Evolutionary conservation across 371 early-diverging fungal genomes (phyloP), one percentile per base, ranked within the genome.

Genomic region (Nematocida displodere): DNA sequence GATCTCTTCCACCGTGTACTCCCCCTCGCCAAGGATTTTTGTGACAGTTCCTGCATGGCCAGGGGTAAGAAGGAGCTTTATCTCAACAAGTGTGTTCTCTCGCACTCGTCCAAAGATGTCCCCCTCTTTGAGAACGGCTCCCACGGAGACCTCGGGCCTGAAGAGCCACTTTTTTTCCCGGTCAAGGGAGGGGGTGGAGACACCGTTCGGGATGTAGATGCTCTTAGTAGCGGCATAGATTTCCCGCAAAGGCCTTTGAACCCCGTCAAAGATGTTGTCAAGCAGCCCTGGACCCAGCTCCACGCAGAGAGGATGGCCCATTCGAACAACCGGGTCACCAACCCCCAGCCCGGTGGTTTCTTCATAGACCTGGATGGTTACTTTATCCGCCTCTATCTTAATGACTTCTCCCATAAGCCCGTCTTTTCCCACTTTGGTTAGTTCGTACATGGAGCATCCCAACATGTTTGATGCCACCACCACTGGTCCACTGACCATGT

Each of bases 311-410:
- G 98, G 98, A 82, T 92, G 91, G 59, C 95, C 94, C 26, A 97
- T 92, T 83, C 91, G 87, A 37, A 93, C 86, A 50, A 99, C 97
- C 8, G 94, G 94, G 87, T 99, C 99, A 47, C 96, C 96, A 28
- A 97, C 93, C 33, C 92, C 92, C 65, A 99, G 85, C 80, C 99
- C 99, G 76, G 17, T 22, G 59, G 99, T 99, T 85, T 99, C 99
- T 83, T 99, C 99, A 87, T 99, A 99, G 24, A 99, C 98, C 85
- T 99, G 98, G 76, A 99, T 91, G 33, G 98, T 97, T 20, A 92
- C 91, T 85, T 92, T 94, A 84, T 96, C 95, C 66, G 90, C 90
- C 52, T 97, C 97, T 66, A 99, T 92, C 85, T 94, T 91, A 83
- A 99, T 99, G 78, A 99, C 96, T 86, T 99, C 99, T 75, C 99